Evolutionary conservation across 441 rosid species (phyloP).

Genomic region (Oxalis stricta): DNA sequence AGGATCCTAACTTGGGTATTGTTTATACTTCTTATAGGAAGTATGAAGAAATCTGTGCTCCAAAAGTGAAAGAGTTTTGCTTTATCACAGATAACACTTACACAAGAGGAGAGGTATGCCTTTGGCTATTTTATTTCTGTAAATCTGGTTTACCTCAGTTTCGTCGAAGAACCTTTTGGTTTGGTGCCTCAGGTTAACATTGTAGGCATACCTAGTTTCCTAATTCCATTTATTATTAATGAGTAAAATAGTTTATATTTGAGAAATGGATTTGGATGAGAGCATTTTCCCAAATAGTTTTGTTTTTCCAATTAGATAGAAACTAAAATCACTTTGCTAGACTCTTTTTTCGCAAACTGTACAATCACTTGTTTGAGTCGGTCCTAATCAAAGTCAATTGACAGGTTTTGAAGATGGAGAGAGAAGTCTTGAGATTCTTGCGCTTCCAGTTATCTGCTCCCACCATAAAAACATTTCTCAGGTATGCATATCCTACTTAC

Average conservation of each 20-base stretch:
- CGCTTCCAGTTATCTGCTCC: constrained; percentile 59
- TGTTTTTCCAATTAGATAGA: neutral
- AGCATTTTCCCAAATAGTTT: no score
- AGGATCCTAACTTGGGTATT: no score
- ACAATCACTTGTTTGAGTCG: constrained; percentile 5
- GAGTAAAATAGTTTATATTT: no score
- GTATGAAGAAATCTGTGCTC: constrained; percentile 65
- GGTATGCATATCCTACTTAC: constrained; percentile 25
- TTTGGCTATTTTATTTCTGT: neutral
- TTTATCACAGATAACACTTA: constrained; percentile 50
- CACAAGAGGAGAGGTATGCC: constrained; percentile 32
- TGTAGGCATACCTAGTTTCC: neutral
- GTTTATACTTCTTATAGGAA: constrained; percentile 62
- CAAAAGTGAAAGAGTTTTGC: constrained; percentile 46
- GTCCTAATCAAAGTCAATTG: constrained; percentile 13
- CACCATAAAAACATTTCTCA: constrained; percentile 71
- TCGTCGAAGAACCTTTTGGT: no score
- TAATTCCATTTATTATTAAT: neutral
- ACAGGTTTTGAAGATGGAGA: constrained; percentile 84
- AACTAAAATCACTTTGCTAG: neutral
- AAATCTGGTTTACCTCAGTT: no score
- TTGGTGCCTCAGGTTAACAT: neutral
- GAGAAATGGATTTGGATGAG: no score
- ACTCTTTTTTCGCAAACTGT: neutral
- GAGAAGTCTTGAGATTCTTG: constrained; percentile 45